Conservation (phyloP, 495 filamentous ascomycete species). For the Articulospora tetracladia region DNA sequence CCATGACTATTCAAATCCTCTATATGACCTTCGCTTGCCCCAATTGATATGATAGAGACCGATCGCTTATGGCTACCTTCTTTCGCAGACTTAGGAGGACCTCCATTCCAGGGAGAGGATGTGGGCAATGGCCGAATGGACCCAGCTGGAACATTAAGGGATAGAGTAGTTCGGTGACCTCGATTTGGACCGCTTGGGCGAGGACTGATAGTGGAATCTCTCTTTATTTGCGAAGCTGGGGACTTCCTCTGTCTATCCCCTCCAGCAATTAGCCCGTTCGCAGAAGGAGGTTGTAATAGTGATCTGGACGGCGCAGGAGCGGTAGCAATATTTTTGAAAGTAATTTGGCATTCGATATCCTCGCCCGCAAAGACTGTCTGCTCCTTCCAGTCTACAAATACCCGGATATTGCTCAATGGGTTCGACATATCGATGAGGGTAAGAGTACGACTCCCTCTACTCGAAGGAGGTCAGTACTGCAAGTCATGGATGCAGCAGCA, state of each 20-base stretch:
- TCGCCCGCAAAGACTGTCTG: slow-evolving; percentile 93
- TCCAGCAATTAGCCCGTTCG: slow-evolving; percentile 26
- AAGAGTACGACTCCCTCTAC: slow-evolving; percentile 14
- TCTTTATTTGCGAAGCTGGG: slow-evolving; percentile 32
- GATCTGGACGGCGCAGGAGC: slow-evolving; percentile 42
- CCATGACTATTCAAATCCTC: slow-evolving; percentile 39
- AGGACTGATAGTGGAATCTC: slow-evolving; percentile 21
- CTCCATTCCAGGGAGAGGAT: slow-evolving; percentile 16
- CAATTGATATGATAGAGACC: slow-evolving; percentile 92
- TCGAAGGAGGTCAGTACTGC: slow-evolving; percentile 22
- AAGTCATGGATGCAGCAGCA: slow-evolving; percentile 26
- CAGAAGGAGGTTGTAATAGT: slow-evolving; percentile 37
- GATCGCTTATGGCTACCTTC: slow-evolving; percentile 58
- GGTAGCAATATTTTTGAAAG: slow-evolving; percentile 82
- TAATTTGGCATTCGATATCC: slow-evolving; percentile 89
- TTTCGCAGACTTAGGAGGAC: slow-evolving; percentile 4
- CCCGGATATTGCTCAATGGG: slow-evolving; percentile 68
- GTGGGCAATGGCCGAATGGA: slow-evolving; percentile 28
- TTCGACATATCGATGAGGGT: slow-evolving; percentile 23
- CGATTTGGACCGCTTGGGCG: slow-evolving; percentile 26
- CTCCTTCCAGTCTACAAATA: slow-evolving; percentile 91
- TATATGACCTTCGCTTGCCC: slow-evolving; percentile 52
- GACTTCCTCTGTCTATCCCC: slow-evolving; percentile 42
- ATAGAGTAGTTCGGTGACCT: slow-evolving; percentile 55
- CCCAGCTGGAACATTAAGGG: slow-evolving; percentile 45